Conservation (phyloP, 257 asterid species). For the Euphrasia confusa region DNA sequence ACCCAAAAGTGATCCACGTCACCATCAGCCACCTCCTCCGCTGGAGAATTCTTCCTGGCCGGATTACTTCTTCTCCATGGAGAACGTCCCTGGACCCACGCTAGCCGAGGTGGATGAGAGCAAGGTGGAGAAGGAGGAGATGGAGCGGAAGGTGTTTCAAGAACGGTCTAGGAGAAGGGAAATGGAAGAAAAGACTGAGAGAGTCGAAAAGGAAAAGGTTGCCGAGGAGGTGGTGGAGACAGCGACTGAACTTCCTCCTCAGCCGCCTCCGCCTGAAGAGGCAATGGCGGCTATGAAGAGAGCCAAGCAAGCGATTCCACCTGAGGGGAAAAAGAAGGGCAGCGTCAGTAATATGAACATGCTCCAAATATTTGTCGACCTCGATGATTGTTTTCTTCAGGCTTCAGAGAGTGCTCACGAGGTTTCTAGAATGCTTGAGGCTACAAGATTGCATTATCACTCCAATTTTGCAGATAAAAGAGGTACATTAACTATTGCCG, state of each 20-base stretch:
- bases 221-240: constrained; percentile 45
- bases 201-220: constrained; percentile 34
- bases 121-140: constrained; percentile 48
- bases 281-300: constrained; percentile 49
- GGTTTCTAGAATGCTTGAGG: constrained; percentile 90
- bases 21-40: constrained; percentile 43
- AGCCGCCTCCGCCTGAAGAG: constrained; percentile 57
- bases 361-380: constrained; percentile 56
- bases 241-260: constrained; percentile 49
- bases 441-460: constrained; percentile 90
- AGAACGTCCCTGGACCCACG: constrained; percentile 55
- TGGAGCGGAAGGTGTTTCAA: constrained; percentile 46
- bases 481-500: constrained; percentile 36
- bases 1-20: constrained; percentile 28
- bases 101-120: constrained; percentile 62
- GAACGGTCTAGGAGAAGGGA: constrained; percentile 49
- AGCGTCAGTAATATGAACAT: constrained; percentile 37
- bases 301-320: constrained; percentile 48
- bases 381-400: constrained; percentile 89
- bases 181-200: constrained; percentile 40
- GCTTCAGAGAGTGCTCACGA: constrained; percentile 93
- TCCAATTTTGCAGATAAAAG: constrained; percentile 87
- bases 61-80: constrained; percentile 62
- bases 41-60: constrained; percentile 44
- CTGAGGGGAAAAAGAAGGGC: constrained; percentile 54